Percentiles rank a stretch among this genome's conserved stretches.
phyloP scores from a whole-genome alignment of 352 stramenopile species.

The Phytopythium helicoides region DNA sequence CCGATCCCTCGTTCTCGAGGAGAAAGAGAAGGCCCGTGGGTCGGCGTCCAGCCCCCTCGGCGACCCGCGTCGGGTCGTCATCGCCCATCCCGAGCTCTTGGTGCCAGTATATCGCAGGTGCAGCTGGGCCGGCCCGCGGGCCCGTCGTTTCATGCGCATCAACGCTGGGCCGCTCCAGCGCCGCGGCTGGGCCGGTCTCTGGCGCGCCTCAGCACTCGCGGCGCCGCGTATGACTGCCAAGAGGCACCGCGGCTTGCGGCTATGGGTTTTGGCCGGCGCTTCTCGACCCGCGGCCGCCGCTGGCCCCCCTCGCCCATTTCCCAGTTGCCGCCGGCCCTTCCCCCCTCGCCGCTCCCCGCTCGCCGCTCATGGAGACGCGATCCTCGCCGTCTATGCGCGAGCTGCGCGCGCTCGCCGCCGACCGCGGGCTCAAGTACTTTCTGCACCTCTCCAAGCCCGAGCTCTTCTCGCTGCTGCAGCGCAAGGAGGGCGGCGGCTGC shows the following conservation, averaged over 20 bases:
- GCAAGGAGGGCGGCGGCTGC: slow-evolving; percentile 60
- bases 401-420: slow-evolving; percentile 60
- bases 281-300: neutral
- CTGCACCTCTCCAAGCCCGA: slow-evolving; percentile 78
- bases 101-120: too few species aligned
- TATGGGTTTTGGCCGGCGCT: neutral
- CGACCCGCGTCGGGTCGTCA: too few species aligned
- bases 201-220: neutral
- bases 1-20: too few species aligned
- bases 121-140: neutral
- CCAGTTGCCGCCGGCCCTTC: too few species aligned
- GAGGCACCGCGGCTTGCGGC: neutral
- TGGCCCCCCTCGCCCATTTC: neutral
- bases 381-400: slow-evolving; percentile 81
- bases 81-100: too few species aligned
- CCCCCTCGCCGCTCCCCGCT: too few species aligned
- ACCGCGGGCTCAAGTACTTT: slow-evolving; percentile 85
- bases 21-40: too few species aligned
- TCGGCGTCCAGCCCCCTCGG: too few species aligned
- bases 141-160: slow-evolving; percentile 1
- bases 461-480: slow-evolving; percentile 72
- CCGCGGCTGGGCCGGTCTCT: neutral
- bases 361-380: slow-evolving; percentile 64
- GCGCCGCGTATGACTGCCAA: neutral
- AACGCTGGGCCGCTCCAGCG: neutral